Evolutionary conservation across 2,329 filamentous ascomycete species (phyloP).

Genomic region (Botryotinia convoluta): DNA sequence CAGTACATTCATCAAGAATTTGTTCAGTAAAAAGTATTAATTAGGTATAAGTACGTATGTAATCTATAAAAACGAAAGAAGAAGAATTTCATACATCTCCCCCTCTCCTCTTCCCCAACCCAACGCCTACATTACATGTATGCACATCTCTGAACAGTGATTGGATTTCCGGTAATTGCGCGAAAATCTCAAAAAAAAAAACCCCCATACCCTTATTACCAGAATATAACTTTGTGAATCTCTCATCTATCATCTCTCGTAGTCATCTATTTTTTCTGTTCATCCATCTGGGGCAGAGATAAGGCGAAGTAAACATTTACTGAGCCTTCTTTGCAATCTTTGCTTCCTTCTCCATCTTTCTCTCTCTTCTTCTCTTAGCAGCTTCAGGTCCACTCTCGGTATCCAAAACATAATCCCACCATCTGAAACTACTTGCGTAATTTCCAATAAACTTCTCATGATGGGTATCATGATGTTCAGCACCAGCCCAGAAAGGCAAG

Average conservation of each 20-base stretch:
- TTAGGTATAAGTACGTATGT: neutral
- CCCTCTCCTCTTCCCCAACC: neutral
- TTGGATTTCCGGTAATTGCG: neutral
- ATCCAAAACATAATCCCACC: slow-evolving; percentile 95
- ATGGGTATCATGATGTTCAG: slow-evolving; percentile 93
- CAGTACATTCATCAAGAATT: no score
- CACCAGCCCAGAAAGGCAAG: slow-evolving; percentile 96
- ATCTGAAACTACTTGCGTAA: slow-evolving; percentile 96
- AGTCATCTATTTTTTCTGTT: neutral
- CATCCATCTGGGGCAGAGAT: neutral
- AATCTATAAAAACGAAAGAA: neutral
- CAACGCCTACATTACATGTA: neutral
- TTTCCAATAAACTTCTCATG: slow-evolving; percentile 99
- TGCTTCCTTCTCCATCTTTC: slow-evolving; percentile 62
- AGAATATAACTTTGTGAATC: neutral
- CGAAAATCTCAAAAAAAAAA: neutral
- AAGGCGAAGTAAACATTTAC: neutral
- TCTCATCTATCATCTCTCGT: slow-evolving; percentile 12
- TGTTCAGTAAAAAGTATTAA: neutral
- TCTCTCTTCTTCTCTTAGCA: slow-evolving; percentile 77
- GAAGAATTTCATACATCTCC: neutral
- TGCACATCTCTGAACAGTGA: neutral
- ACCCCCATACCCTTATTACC: slow-evolving; percentile 1
- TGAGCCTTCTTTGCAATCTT: slow-evolving; percentile 58
- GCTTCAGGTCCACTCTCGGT: slow-evolving; percentile 91